These are phyloP conservation scores for Plasmodium vinckei DNA, from an alignment of 169 alveolate species.

Conservation along the genomic window DNA sequence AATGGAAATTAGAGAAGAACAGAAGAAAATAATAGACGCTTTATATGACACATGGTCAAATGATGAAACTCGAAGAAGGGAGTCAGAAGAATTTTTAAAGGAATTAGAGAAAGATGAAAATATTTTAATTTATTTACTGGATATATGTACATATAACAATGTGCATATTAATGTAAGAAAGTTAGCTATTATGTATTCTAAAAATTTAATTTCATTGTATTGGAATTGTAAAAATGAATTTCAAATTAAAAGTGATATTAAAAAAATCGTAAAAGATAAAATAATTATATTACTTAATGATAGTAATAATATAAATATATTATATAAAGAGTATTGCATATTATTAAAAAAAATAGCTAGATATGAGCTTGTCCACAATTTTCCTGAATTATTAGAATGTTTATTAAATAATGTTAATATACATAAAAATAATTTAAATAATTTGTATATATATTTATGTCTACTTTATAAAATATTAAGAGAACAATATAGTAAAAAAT, in stretches of 20 bases:
- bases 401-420: slow-evolving; percentile 25
- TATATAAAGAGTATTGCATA: slow-evolving; percentile 30
- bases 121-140: slow-evolving; percentile 18
- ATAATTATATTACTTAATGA: slow-evolving; percentile 13
- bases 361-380: slow-evolving; percentile 66
- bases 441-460: slow-evolving; percentile 25
- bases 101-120: slow-evolving; percentile 39
- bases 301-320: slow-evolving; percentile 3
- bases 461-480: slow-evolving; percentile 48
- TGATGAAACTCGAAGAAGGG: slow-evolving; percentile 36
- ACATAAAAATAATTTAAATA: slow-evolving; percentile 13
- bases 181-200: slow-evolving; percentile 38
- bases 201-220: slow-evolving; percentile 36
- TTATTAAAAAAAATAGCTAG: slow-evolving; percentile 56
- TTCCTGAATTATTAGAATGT: slow-evolving; percentile 39
- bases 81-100: slow-evolving; percentile 25
- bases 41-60: slow-evolving; percentile 73
- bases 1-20: slow-evolving; percentile 13
- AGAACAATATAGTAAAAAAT: slow-evolving; percentile 66
- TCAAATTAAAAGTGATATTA: slow-evolving; percentile 18
- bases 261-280: slow-evolving; percentile 39
- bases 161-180: slow-evolving; percentile 59
- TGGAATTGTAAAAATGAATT: slow-evolving; percentile 41
- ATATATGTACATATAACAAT: slow-evolving; percentile 29
- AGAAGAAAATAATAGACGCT: slow-evolving; percentile 47